Conservation (phyloP, 169 alveolate genomes). For the Cystoisospora suis region DNA sequence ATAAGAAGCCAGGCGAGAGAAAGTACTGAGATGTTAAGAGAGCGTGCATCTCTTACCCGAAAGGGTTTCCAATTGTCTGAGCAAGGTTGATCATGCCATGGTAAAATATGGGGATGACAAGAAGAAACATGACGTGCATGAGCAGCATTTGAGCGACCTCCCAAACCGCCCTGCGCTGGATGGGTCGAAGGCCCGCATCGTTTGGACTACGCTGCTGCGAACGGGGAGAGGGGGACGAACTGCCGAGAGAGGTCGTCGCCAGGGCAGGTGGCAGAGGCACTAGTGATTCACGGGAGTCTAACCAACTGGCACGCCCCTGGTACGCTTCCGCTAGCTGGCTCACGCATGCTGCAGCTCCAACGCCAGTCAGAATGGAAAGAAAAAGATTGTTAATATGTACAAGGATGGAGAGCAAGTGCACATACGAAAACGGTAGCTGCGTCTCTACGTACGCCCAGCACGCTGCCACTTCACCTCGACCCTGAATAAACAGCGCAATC, state of each 20-base stretch:
- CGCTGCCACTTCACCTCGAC: conserved; percentile 50
- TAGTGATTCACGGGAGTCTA: background rate
- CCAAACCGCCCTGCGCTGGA: conserved; percentile 48
- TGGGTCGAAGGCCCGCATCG: conserved; percentile 21
- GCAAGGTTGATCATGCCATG: conserved; percentile 57
- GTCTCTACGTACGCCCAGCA: conserved; percentile 62
- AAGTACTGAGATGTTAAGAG: background rate
- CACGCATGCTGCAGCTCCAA: conserved; percentile 26
- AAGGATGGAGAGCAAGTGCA: conserved; percentile 37
- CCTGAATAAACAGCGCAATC: background rate
- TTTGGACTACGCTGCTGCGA: background rate
- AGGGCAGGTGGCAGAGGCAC: background rate
- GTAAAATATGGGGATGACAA: conserved; percentile 50
- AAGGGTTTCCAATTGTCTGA: conserved; percentile 48
- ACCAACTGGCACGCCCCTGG: conserved; percentile 5
- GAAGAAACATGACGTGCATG: conserved; percentile 47
- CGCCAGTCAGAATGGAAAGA: conserved; percentile 17
- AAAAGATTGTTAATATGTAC: conserved; percentile 17
- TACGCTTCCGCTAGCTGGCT: conserved; percentile 45
- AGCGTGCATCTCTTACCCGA: conserved; percentile 34
- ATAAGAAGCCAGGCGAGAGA: background rate
- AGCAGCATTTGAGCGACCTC: conserved; percentile 49
- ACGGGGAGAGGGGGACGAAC: background rate
- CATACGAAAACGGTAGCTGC: conserved; percentile 54
- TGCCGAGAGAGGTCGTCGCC: background rate